Conservation (phyloP, 495 filamentous ascomycete species). For the Bacidia gigantensis region DNA sequence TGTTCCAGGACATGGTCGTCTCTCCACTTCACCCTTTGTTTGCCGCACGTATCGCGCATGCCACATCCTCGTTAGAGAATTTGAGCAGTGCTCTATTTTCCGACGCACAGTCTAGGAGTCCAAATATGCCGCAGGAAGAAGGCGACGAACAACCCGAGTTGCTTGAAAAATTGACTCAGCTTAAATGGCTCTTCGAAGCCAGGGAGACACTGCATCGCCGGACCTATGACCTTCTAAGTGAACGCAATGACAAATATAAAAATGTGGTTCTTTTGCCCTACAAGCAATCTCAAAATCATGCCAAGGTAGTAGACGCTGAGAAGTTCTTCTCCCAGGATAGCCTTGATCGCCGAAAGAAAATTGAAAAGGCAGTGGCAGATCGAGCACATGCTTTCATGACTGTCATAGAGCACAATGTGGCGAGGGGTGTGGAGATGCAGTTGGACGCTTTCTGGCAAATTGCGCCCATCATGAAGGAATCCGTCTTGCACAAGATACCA, state of each 20-base stretch:
- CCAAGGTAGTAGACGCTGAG: conserved; percentile 61
- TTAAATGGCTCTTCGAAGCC: conserved; percentile 96
- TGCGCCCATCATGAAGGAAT: conserved; percentile 58
- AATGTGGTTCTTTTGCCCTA: conserved; percentile 71
- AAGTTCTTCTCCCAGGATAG: conserved; percentile 73
- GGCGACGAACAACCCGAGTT: conserved; percentile 92
- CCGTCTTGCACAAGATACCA: conserved; percentile 64
- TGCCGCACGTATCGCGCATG: conserved; percentile 28
- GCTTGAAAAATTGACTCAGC: conserved; percentile 78
- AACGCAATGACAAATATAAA: conserved; percentile 75
- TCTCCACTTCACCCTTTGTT: conserved; percentile 65
- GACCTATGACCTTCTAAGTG: conserved; percentile 67
- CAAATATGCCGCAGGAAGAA: conserved; percentile 79
- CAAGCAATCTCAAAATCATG: conserved; percentile 48
- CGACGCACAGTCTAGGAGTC: conserved; percentile 55
- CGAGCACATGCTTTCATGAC: conserved; percentile 67
- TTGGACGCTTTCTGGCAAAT: conserved; percentile 96
- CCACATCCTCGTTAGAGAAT: conserved; percentile 24
- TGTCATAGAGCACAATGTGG: conserved; percentile 73
- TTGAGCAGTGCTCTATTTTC: conserved; percentile 57
- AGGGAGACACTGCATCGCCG: conserved; percentile 74
- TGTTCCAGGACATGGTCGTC: conserved; percentile 60
- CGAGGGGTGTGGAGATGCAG: conserved; percentile 79
- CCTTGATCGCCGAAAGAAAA: conserved; percentile 47
- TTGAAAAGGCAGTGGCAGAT: conserved; percentile 49